These are phyloP conservation scores for Cladosporium sphaerospermum DNA, from an alignment of 2,329 filamentous ascomycete species.

Conservation along the genomic window DNA sequence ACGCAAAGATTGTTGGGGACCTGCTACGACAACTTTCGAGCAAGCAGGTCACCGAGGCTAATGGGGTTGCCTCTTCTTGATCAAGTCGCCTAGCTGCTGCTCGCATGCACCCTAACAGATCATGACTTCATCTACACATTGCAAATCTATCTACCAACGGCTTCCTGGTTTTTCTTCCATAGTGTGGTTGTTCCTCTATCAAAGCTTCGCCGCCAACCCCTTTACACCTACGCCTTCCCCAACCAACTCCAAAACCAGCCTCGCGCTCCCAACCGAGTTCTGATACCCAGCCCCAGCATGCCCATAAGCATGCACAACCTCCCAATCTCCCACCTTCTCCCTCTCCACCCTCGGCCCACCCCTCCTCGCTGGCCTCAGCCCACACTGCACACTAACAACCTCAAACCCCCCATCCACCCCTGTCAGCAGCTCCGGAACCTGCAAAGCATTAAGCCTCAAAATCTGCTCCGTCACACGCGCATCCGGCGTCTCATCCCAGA, in stretches of 20 bases:
- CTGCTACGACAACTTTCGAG: constrained; percentile 32
- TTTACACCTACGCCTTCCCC: constrained; percentile 20
- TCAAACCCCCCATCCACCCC: constrained; percentile 35
- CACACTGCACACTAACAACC: constrained; percentile 38
- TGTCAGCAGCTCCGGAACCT: constrained; percentile 33
- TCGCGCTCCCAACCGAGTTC: constrained; percentile 27
- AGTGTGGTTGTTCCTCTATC: neutral
- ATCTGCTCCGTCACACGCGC: constrained; percentile 31
- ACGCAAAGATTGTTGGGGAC: constrained; percentile 42
- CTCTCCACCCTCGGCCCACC: constrained; percentile 39
- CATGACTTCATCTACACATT: too few relatives aligned
- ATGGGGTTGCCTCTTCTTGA: neutral
- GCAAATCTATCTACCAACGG: neutral
- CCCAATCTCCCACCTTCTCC: constrained; percentile 29
- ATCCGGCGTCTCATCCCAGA: constrained; percentile 31
- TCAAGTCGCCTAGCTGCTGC: too few relatives aligned
- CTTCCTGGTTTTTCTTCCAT: neutral
- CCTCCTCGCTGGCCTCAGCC: constrained; percentile 39
- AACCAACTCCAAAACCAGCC: constrained; percentile 24
- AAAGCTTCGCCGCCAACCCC: constrained; percentile 17
- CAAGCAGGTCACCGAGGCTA: constrained; percentile 1
- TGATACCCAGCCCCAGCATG: constrained; percentile 42
- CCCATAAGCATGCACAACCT: constrained; percentile 43
- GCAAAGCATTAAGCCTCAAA: constrained; percentile 29
- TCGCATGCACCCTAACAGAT: too few relatives aligned